Evolutionary conservation across 345 rosid genomes (phyloP).

Genomic region (Microcos paniculata): DNA sequence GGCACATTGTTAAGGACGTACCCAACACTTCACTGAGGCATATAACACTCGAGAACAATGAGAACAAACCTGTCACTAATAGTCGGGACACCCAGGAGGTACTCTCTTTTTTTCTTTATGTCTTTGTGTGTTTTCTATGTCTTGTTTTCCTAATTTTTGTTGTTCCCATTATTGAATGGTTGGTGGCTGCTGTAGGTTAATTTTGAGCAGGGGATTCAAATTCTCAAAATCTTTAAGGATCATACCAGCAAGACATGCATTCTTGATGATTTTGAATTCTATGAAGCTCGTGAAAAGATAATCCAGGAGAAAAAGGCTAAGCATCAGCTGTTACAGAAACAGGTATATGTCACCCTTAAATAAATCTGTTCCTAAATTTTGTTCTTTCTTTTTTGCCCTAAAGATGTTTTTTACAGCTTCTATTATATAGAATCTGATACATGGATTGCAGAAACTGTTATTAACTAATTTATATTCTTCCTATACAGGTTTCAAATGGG

Average conservation of each 20-base stretch:
- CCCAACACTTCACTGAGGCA: conserved; percentile 73
- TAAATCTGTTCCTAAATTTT: background rate
- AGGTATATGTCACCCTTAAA: conserved; percentile 28
- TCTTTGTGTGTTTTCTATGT: background rate
- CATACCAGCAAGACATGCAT: conserved; percentile 51
- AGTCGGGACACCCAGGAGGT: conserved; percentile 93
- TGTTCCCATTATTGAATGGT: background rate
- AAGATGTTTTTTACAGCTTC: background rate
- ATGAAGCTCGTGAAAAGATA: conserved; percentile 47
- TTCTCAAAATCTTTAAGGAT: conserved; percentile 52
- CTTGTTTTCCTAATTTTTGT: background rate
- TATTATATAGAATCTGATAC: background rate
- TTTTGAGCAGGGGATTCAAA: conserved; percentile 47
- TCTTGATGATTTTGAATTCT: conserved; percentile 61
- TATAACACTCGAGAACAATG: conserved; percentile 60
- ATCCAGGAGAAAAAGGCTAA: conserved; percentile 51
- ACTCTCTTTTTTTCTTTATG: background rate
- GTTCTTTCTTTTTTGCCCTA: background rate
- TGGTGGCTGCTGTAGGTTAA: conserved; percentile 40
- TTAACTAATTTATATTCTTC: background rate
- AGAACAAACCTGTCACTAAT: conserved; percentile 81
- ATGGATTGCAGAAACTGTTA: background rate
- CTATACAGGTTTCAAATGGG: conserved; percentile 29
- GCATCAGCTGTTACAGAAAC: conserved; percentile 46
- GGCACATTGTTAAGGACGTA: conserved; percentile 80